These are phyloP conservation scores for Suhomyces pyralidae DNA, from an alignment of 805 yeast species.

Conservation along the genomic window DNA sequence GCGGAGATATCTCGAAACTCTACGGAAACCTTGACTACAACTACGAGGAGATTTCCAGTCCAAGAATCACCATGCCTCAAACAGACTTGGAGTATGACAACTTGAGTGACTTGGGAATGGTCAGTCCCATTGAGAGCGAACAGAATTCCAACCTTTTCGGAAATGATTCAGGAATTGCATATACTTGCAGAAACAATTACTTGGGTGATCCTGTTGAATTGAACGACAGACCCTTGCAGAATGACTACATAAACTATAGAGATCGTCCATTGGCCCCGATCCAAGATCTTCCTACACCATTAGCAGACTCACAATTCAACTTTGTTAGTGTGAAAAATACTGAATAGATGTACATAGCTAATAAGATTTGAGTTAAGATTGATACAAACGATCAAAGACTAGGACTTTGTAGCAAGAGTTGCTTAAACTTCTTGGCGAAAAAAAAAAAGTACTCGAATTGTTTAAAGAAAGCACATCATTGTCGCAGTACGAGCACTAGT, in stretches of 20 bases:
- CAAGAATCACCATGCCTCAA: slow-evolving; percentile 4
- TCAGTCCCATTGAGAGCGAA: slow-evolving; percentile 7
- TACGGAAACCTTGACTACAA: slow-evolving; percentile 23
- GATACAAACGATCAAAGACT: too few relatives aligned
- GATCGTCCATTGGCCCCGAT: slow-evolving; percentile 18
- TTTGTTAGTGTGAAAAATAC: slow-evolving; percentile 7
- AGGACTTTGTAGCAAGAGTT: too few relatives aligned
- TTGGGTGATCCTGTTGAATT: slow-evolving; percentile 11
- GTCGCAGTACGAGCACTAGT: background rate
- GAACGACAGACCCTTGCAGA: background rate
- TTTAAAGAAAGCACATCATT: too few relatives aligned
- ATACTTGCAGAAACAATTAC: background rate
- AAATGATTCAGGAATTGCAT: background rate
- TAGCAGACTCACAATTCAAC: slow-evolving; percentile 18
- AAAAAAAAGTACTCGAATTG: too few relatives aligned
- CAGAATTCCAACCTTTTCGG: slow-evolving; percentile 3
- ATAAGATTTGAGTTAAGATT: too few relatives aligned
- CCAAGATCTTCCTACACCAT: slow-evolving; percentile 25
- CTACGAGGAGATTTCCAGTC: slow-evolving; percentile 8
- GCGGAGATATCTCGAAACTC: slow-evolving; percentile 34
- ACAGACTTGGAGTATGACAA: slow-evolving; percentile 2
- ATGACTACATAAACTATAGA: background rate
- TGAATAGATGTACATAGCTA: background rate
- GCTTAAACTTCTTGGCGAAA: too few relatives aligned
- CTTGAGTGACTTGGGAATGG: slow-evolving; percentile 4